Conservation (phyloP, 1,284 basidiomycete genomes). For the Pyrrhoderma noxium region DNA sequence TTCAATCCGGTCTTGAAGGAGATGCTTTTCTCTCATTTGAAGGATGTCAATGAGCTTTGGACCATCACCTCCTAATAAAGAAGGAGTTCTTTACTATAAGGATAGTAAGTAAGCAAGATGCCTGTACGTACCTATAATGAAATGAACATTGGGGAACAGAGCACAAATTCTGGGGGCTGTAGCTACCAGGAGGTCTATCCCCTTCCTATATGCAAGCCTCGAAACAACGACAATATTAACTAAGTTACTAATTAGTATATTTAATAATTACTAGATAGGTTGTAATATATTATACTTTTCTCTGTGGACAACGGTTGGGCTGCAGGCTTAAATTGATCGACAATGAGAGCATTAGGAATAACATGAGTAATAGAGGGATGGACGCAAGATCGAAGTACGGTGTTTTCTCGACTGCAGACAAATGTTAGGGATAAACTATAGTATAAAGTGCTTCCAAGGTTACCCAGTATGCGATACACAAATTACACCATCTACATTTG, state of each 20-base stretch:
- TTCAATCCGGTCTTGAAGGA: slow-evolving; percentile 86
- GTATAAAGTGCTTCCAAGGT: not conserved
- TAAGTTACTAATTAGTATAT: no score
- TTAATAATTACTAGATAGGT: slow-evolving; percentile 1
- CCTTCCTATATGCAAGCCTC: slow-evolving; percentile 94
- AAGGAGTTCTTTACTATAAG: not conserved
- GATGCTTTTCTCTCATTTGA: slow-evolving; percentile 90
- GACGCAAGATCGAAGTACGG: slow-evolving; percentile 79
- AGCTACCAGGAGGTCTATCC: slow-evolving; percentile 91
- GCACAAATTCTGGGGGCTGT: slow-evolving; percentile 87
- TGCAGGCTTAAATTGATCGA: slow-evolving; percentile 74
- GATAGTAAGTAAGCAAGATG: not conserved
- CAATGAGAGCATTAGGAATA: slow-evolving; percentile 92
- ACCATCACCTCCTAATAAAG: slow-evolving; percentile 73
- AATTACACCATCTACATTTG: slow-evolving; percentile 89
- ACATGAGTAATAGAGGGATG: slow-evolving; percentile 68
- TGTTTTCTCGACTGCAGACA: slow-evolving; percentile 77
- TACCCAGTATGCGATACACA: slow-evolving; percentile 98
- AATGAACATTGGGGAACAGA: slow-evolving; percentile 77
- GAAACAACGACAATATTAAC: slow-evolving; percentile 94
- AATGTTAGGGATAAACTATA: not conserved
- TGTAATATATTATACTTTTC: no score
- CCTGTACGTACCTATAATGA: slow-evolving; percentile 68
- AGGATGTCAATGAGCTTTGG: slow-evolving; percentile 93
- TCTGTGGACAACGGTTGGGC: slow-evolving; percentile 38